Evolutionary conservation across 2,329 filamentous ascomycete species (phyloP).

Genomic region (Pyrenochaeta sp.): DNA sequence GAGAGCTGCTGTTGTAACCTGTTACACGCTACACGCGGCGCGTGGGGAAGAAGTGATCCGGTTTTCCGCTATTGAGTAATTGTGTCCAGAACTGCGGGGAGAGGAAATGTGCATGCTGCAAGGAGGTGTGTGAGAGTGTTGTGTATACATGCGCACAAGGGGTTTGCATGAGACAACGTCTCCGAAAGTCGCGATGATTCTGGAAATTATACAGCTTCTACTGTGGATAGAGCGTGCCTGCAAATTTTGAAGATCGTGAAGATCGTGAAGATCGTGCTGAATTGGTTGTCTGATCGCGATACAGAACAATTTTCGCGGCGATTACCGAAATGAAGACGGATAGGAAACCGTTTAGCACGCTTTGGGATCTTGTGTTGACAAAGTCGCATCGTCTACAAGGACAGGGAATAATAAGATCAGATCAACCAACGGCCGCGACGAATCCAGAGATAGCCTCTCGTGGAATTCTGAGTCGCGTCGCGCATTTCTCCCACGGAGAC

Average conservation of each 20-base stretch:
- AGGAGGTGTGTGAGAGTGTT: too few species aligned
- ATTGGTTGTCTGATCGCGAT: conserved; percentile 7
- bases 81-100: conserved; percentile 22
- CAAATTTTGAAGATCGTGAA: conserved; percentile 5
- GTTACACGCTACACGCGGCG: conserved; percentile 24
- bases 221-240: conserved; percentile 11
- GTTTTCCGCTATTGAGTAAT: conserved; percentile 18
- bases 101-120: conserved; percentile 23
- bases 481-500: conserved; percentile 1
- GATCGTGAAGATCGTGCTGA: conserved; percentile 7
- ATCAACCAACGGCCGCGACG: too few species aligned
- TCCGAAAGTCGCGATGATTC: too few species aligned
- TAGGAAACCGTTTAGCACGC: conserved; percentile 6
- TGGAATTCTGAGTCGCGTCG: conserved; percentile 21
- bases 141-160: conserved; percentile 13
- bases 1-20: conserved; percentile 14
- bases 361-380: too few species aligned
- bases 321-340: conserved; percentile 14
- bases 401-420: conserved; percentile 18
- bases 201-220: too few species aligned
- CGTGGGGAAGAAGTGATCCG: conserved; percentile 14
- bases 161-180: conserved; percentile 18
- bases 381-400: too few species aligned
- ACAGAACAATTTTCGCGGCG: conserved; percentile 9
- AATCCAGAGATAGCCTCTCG: conserved; percentile 23